Base-by-base conservation (phyloP, 805 yeast species). In the Pichia kluyveri region DNA sequence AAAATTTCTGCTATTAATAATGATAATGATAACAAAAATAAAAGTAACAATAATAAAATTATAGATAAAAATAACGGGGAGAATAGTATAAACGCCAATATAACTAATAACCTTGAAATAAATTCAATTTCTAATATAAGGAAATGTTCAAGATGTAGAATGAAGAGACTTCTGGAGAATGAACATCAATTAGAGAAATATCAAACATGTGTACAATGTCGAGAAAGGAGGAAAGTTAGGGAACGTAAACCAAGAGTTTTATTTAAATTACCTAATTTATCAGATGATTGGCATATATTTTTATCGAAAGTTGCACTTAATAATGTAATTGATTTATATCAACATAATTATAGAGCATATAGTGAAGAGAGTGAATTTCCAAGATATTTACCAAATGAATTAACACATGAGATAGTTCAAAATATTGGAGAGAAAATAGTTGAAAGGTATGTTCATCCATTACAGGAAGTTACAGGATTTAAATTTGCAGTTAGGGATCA, bases 141-240 rank as follows among this genome's bases (percentile, higher is more conserved):
- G 54, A 71, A 71, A 48, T 71, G 76, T 50, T 65, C 75, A 1
- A 60, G 76, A 38, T 71, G 76, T 52, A 56, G 75, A 17, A 71
- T 68, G 23, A 70, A 68, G 41, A 52, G 76, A 46, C 28, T 55
- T 1, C 54, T 56, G 19, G 76, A 71, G 50, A 54, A 59, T 8
- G 46, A 54, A 3, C 67, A 60, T 7, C 59, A 63, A 39, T 54
- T 71, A 38, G 51, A 51, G n/a, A 68, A 66, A 50, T 71, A 70
- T 53, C 67, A 68, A n/a, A 71, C 76, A 0, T 71, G 76, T 50
- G 26, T 57, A 28, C 64, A 60, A 39, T 71, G 76, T 55, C 55
- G 76, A 37, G 54, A 56, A 26, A 69, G 69, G 48, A 60, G 76
- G 30, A 68, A 60, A 47, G 71, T 70, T 8, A 62, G 59, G 51